Conservation (phyloP, 768 basidiomycete species). For the Gyrodon lividus region DNA sequence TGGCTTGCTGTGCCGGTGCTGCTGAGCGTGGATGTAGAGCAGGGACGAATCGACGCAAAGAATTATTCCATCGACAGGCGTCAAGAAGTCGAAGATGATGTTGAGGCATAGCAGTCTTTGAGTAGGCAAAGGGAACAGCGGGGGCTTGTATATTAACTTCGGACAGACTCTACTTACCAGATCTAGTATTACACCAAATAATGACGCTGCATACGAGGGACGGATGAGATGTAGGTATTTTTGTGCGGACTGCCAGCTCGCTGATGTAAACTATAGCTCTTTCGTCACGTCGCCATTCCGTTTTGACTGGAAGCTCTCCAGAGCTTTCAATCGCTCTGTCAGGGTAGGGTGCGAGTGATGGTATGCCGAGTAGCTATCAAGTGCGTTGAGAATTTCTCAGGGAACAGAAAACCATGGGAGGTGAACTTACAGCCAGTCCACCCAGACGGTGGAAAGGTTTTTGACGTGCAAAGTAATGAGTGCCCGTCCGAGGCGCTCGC, state of each 20-base stretch:
- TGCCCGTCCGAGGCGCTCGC: constrained; percentile 78
- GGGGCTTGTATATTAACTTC: neutral
- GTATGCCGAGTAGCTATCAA: constrained; percentile 83
- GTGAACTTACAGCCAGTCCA: constrained; percentile 77
- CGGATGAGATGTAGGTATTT: neutral
- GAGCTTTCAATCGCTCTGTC: constrained; percentile 80
- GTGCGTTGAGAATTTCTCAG: neutral
- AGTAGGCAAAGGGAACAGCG: neutral
- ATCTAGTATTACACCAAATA: neutral
- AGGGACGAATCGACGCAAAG: constrained; percentile 55
- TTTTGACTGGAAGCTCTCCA: constrained; percentile 64
- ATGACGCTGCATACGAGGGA: neutral
- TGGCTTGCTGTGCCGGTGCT: constrained; percentile 80
- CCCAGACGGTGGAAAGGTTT: constrained; percentile 92
- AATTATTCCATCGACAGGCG: constrained; percentile 22
- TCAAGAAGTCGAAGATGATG: neutral
- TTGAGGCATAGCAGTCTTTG: neutral
- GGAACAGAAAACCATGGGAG: neutral
- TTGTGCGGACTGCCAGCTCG: neutral
- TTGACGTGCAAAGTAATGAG: constrained; percentile 86
- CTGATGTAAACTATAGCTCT: constrained; percentile 14
- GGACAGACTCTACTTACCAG: neutral
- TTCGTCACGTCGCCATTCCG: constrained; percentile 30
- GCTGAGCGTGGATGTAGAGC: constrained; percentile 62
- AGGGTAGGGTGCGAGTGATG: constrained; percentile 96